Evolutionary conservation across 495 filamentous ascomycete species (phyloP), one percentile per base, ranked within the genome.

Genomic region (Hypoxylon rickii): DNA sequence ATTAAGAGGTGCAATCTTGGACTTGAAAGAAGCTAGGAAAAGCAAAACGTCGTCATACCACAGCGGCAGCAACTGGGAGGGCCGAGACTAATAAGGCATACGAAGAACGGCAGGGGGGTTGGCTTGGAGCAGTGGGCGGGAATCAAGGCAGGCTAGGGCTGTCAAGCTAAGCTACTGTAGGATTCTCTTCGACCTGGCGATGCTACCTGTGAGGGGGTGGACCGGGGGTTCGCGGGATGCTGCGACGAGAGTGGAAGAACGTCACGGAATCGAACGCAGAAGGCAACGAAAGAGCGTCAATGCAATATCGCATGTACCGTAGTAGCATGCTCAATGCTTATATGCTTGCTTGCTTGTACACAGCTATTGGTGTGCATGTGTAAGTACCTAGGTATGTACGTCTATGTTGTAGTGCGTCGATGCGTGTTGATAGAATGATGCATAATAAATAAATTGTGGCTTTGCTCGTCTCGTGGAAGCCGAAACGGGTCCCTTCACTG

Each of bases 11-110:
- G 52, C 43, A 55, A 47, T 52, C 42, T 26, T 52, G 36, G 26
- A 54, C 31, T 54, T 18, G 52, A 38, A 17, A 55, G 61, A 56
- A 58, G 58, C 46, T 59, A 54, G 39, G 53, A 51, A 55, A 55
- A 58, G 68, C 70, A 72, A 70, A 75, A 75, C 74, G 67, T 74
- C 72, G 69, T 77, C 72, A 76, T 76, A 71, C 69, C 60, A 73
- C 72, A 73, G 67, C 5, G 32, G 8, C 44, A 37, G 16, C 22
- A 36, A 17, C 37, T 44, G 43, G 56, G 56, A 47, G 44, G 49
- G n/a, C 46, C 48, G 43, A 53, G 42, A 47, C 56, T 59, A 59
- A 59, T 59, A 53, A 59, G 49, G 56, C 48, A 52, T 17, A 42
- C 12, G 56, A 53, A 41, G 45, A 59, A 48, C 31, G 29, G 43